phyloP scores from a whole-genome alignment of 139 green algal genomes.

The Pseudopediastrum boryanum region DNA sequence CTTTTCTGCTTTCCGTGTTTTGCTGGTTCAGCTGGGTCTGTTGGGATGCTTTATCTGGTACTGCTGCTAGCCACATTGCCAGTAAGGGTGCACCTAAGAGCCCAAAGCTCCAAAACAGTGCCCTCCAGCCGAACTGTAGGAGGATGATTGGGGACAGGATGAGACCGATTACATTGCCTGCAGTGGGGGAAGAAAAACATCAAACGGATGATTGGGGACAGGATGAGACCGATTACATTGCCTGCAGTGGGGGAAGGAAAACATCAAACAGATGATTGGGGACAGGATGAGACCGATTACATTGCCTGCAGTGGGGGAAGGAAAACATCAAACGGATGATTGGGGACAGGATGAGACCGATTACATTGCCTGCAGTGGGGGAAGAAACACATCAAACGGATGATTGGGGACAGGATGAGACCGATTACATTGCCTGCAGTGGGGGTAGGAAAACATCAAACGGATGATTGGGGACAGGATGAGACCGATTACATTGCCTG shows the following conservation, averaged over 20 bases:
- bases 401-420: no score
- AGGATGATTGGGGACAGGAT: constrained; percentile 83
- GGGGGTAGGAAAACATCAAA: no score
- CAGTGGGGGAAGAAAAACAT: constrained; percentile 56
- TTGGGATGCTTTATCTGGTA: constrained; percentile 49
- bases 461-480: no score
- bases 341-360: no score
- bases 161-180: constrained; percentile 86
- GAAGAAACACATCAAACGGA: no score
- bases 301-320: constrained; percentile 73
- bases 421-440: no score
- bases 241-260: constrained; percentile 69
- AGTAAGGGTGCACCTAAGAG: constrained; percentile 75
- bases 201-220: constrained; percentile 80
- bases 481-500: no score
- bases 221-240: constrained; percentile 81
- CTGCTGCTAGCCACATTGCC: constrained; percentile 66
- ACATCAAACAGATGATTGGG: constrained; percentile 69
- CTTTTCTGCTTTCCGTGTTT: no score
- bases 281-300: constrained; percentile 82
- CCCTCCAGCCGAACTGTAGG: constrained; percentile 71
- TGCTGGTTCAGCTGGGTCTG: no score
- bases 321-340: no score
- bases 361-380: no score
- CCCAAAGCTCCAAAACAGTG: constrained; percentile 84